Evolutionary conservation across 1,139 yeast species (phyloP).

Genomic region (Scheffersomyces insectosa): DNA sequence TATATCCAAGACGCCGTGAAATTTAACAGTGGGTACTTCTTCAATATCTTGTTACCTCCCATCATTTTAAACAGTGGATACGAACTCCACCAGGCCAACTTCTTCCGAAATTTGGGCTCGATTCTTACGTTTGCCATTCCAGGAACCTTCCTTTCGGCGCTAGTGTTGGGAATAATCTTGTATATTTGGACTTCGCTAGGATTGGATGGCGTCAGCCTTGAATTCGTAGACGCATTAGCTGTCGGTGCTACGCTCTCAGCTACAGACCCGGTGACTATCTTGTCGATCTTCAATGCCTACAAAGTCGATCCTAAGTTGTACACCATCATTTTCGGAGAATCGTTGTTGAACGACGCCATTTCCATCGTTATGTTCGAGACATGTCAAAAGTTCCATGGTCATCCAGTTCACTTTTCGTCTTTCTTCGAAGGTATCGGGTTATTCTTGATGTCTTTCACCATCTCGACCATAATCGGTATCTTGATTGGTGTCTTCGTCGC

Average conservation of each 20-base stretch:
- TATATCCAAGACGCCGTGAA: constrained; percentile 96
- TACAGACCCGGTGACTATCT: constrained; percentile 96
- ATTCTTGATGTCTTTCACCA: constrained; percentile 89
- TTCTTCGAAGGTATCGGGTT: constrained; percentile 92
- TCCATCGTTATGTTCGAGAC: constrained; percentile 99
- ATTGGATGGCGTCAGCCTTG: constrained; percentile 80
- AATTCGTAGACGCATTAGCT: constrained; percentile 93
- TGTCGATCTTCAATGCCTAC: constrained; percentile 94
- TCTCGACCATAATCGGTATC: constrained; percentile 89
- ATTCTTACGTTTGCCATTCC: constrained; percentile 95
- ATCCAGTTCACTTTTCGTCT: constrained; percentile 68
- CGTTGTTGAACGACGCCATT: constrained; percentile 92
- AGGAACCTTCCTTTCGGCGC: constrained; percentile 90
- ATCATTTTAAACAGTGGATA: constrained; percentile 95
- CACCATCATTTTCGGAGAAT: constrained; percentile 96
- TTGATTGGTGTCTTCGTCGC: constrained; percentile 89
- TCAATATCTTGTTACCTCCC: constrained; percentile 92
- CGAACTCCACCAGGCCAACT: constrained; percentile 92
- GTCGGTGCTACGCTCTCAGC: constrained; percentile 98
- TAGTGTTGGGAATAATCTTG: constrained; percentile 81
- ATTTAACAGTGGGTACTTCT: constrained; percentile 91
- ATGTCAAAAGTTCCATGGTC: constrained; percentile 93
- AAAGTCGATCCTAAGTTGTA: constrained; percentile 97
- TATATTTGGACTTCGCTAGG: constrained; percentile 93
- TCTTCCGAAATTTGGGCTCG: constrained; percentile 88